Evolutionary conservation across 2,329 filamentous ascomycete species (phyloP).

Genomic region (Talaromyces sp.): DNA sequence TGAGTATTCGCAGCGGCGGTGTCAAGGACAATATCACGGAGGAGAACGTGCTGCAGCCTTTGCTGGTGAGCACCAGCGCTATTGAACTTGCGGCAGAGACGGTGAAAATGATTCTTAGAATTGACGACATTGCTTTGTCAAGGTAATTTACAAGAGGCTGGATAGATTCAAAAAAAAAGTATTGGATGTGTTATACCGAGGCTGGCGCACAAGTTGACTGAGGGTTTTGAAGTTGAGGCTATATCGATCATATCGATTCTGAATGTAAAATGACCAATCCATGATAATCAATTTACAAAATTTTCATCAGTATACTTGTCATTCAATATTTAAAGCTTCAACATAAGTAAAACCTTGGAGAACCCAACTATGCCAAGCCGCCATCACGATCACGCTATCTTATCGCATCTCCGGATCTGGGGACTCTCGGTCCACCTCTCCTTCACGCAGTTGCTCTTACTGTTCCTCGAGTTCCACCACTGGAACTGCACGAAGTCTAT

Average conservation of each 20-base stretch:
- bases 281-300: constrained; percentile 1
- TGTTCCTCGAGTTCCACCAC: not conserved
- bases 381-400: not conserved
- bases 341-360: not conserved
- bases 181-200: constrained; percentile 4
- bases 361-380: not conserved
- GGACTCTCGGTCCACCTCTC: not conserved
- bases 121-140: constrained; percentile 59
- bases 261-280: constrained; percentile 8
- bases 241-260: not conserved
- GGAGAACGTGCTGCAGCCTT: constrained; percentile 92
- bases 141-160: constrained; percentile 21
- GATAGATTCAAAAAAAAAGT: constrained; percentile 4
- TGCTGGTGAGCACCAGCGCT: constrained; percentile 93
- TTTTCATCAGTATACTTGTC: not conserved
- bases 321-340: not conserved
- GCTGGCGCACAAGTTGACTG: constrained; percentile 6
- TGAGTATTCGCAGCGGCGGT: constrained; percentile 95
- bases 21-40: constrained; percentile 96
- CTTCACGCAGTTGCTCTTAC: not conserved
- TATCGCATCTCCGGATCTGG: not conserved
- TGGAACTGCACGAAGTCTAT: not conserved
- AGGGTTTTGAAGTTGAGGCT: constrained; percentile 3
- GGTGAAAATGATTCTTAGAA: constrained; percentile 84
- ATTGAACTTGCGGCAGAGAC: constrained; percentile 97